Percentiles rank a stretch among this genome's conserved stretches.
phyloP scores from a whole-genome alignment of 371 early-diverging fungal genomes.

The Basidiobolus meristosporus region DNA sequence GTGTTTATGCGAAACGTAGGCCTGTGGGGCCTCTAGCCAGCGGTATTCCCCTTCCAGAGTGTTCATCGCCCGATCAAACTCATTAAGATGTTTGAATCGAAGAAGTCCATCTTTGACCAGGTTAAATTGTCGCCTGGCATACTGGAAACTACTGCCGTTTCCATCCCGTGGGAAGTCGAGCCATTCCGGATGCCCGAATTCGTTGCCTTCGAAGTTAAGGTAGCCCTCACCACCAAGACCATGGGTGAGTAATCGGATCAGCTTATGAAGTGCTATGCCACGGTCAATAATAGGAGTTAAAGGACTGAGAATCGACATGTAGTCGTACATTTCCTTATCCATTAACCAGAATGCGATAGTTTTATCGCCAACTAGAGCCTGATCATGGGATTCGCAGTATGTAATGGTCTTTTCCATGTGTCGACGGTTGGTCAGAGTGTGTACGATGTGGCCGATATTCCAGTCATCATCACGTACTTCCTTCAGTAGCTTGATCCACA shows the following conservation, averaged over 20 bases:
- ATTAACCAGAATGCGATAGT: constrained; percentile 95
- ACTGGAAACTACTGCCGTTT: constrained; percentile 76
- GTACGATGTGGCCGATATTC: constrained; percentile 70
- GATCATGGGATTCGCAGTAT: constrained; percentile 91
- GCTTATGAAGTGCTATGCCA: constrained; percentile 85
- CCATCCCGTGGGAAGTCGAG: constrained; percentile 96
- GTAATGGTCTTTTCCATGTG: constrained; percentile 72
- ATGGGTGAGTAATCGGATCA: constrained; percentile 80
- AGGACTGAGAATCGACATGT: constrained; percentile 70
- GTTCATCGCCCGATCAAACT: constrained; percentile 81
- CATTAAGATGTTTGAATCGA: constrained; percentile 79
- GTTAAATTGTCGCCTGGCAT: constrained; percentile 90
- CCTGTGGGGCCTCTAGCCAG: constrained; percentile 51
- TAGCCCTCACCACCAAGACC: constrained; percentile 90
- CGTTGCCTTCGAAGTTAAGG: constrained; percentile 89
- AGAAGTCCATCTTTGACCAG: constrained; percentile 66
- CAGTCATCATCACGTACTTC: constrained; percentile 79
- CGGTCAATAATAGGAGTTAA: constrained; percentile 83
- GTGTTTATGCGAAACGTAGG: constrained; percentile 73
- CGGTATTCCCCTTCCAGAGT: constrained; percentile 37
- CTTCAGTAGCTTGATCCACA: constrained; percentile 95
- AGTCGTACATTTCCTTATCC: constrained; percentile 95
- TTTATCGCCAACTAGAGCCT: constrained; percentile 94
- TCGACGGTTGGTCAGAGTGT: constrained; percentile 83
- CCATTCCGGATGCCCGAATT: constrained; percentile 98